A percentile compares a stretch with the other conserved stretches of the same genome.
Evolutionary conservation across 257 asterid species (phyloP).

Genomic region (Ligustrum vulgare): DNA sequence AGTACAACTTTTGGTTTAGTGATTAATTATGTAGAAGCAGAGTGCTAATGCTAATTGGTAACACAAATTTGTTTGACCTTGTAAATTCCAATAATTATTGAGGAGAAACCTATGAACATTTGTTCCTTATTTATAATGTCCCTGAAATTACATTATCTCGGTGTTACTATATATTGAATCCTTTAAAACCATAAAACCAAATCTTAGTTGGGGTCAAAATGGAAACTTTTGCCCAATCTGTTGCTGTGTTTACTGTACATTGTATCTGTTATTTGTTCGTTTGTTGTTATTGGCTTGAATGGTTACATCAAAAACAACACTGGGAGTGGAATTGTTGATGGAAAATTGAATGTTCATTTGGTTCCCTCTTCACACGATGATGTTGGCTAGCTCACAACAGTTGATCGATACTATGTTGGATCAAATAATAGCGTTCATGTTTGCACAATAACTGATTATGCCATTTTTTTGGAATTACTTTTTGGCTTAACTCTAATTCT

Average conservation of each 20-base stretch:
- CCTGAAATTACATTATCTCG: not conserved
- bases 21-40: too few species aligned
- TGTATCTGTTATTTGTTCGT: slow-evolving; percentile 25
- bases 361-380: slow-evolving; percentile 89
- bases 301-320: slow-evolving; percentile 51
- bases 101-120: too few species aligned
- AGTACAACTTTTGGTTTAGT: too few species aligned
- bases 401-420: slow-evolving; percentile 92
- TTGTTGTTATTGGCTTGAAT: slow-evolving; percentile 34
- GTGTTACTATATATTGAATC: not conserved
- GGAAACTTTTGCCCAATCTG: slow-evolving; percentile 23
- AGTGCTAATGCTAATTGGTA: too few species aligned
- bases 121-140: too few species aligned
- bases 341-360: slow-evolving; percentile 81
- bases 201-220: slow-evolving; percentile 29
- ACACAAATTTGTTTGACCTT: too few species aligned
- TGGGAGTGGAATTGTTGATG: slow-evolving; percentile 56
- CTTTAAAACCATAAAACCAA: not conserved
- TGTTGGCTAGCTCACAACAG: slow-evolving; percentile 85
- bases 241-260: slow-evolving; percentile 33
- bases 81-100: too few species aligned
- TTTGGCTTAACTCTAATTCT: not conserved
- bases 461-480: not conserved
- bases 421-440: slow-evolving; percentile 81
- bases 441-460: not conserved